A percentile compares a stretch with the other conserved stretches of the same genome.
Conservation (phyloP, 345 rosid genomes). For the Microcos paniculata region DNA sequence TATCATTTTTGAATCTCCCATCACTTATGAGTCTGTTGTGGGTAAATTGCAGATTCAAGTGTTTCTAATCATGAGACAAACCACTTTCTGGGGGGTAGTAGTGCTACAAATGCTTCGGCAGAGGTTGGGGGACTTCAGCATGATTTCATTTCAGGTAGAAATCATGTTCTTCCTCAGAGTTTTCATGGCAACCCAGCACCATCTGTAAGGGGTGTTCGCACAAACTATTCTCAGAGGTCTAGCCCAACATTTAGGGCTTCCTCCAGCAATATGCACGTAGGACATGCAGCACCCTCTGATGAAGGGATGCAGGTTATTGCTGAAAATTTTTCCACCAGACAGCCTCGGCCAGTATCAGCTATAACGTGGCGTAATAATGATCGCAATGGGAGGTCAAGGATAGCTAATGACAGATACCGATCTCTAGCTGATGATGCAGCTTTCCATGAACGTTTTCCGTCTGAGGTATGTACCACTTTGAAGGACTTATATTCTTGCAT, state of each 20-base stretch:
- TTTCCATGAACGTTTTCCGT: conserved; percentile 50
- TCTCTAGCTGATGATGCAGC: conserved; percentile 49
- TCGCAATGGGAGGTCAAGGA: conserved; percentile 65
- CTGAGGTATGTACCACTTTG: conserved; percentile 50
- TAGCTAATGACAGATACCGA: conserved; percentile 57
- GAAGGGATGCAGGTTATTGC: conserved; percentile 50
- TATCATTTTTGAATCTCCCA: not conserved
- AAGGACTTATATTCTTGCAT: conserved; percentile 8
- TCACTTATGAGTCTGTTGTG: conserved; percentile 11
- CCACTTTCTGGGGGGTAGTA: conserved; percentile 42
- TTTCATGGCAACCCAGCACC: conserved; percentile 48
- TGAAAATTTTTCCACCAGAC: conserved; percentile 68
- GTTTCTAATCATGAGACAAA: conserved; percentile 50
- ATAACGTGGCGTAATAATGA: conserved; percentile 60
- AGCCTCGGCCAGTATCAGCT: conserved; percentile 49
- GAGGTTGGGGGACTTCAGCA: conserved; percentile 51
- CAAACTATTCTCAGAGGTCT: conserved; percentile 60
- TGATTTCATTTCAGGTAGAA: conserved; percentile 49
- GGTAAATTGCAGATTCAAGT: conserved; percentile 49
- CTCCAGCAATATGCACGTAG: conserved; percentile 45
- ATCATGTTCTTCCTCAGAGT: conserved; percentile 43
- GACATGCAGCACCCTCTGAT: conserved; percentile 51
- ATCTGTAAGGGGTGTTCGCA: conserved; percentile 47
- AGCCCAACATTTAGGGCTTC: conserved; percentile 62
- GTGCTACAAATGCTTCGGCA: conserved; percentile 34